Conservation (phyloP, 179 eudicot species). For the Drosera spatulata region DNA sequence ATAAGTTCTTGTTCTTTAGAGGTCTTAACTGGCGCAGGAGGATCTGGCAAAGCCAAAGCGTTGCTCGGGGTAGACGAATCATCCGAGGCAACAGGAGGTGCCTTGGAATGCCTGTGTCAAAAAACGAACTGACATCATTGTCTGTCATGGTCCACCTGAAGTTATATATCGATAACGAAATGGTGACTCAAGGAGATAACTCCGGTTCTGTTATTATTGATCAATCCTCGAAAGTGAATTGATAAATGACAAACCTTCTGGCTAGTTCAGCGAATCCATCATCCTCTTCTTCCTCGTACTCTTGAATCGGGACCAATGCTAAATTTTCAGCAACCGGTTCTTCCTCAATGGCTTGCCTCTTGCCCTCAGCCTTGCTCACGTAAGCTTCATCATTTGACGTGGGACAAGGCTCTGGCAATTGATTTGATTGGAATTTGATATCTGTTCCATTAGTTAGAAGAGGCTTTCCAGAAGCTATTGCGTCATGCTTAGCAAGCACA, state of each 20-base stretch:
- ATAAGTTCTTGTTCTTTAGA: slow-evolving; percentile 68
- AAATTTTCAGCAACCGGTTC: slow-evolving; percentile 6
- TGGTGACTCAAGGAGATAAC: neutral
- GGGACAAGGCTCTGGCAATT: slow-evolving; percentile 10
- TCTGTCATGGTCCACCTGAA: neutral
- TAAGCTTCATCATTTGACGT: slow-evolving; percentile 23
- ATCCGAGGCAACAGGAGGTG: slow-evolving; percentile 9
- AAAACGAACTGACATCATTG: neutral
- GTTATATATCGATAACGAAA: no score
- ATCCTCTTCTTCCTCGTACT: slow-evolving; percentile 77
- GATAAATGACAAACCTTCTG: slow-evolving; percentile 35
- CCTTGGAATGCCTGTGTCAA: slow-evolving; percentile 8
- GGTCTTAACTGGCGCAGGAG: slow-evolving; percentile 35
- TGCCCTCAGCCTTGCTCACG: neutral
- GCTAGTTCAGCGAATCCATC: slow-evolving; percentile 76
- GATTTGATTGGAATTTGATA: slow-evolving; percentile 12
- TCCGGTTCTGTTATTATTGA: neutral
- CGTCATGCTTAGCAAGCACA: slow-evolving; percentile 80
- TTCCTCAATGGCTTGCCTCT: neutral
- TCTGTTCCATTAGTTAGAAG: slow-evolving; percentile 33
- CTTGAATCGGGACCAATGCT: slow-evolving; percentile 14
- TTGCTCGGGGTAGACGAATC: slow-evolving; percentile 18
- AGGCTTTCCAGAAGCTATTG: slow-evolving; percentile 80
- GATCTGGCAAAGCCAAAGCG: slow-evolving; percentile 47
- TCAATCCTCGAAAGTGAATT: neutral